Conservation (phyloP, 2,329 filamentous ascomycete genomes). For the Aspergillus brasiliensis region DNA sequence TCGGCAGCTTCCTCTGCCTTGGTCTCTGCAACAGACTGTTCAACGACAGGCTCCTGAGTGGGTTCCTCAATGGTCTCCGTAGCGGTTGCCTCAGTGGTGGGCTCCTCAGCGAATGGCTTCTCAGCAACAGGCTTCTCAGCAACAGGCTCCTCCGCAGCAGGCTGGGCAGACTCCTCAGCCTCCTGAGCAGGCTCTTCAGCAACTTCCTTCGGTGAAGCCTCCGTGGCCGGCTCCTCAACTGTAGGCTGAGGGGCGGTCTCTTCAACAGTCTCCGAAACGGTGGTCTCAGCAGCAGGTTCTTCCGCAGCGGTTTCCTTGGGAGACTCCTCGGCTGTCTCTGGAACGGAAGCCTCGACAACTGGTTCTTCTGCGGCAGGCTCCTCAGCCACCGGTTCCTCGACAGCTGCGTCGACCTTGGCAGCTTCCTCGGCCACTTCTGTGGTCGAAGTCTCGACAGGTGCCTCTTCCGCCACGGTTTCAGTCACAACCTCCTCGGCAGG, state of each 20-base stretch:
- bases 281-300: background rate
- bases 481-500: background rate
- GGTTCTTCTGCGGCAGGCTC: background rate
- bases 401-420: background rate
- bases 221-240: background rate
- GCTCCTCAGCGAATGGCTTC: too few relatives aligned
- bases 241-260: slow-evolving; percentile 3
- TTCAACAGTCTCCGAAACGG: slow-evolving; percentile 3
- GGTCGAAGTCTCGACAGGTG: background rate
- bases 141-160: slow-evolving; percentile 4
- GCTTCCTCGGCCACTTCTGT: slow-evolving; percentile 3
- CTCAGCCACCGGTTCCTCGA: slow-evolving; percentile 1
- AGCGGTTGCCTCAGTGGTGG: too few relatives aligned
- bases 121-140: background rate
- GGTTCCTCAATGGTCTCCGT: slow-evolving; percentile 7
- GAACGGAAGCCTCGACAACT: background rate
- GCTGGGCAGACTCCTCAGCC: background rate
- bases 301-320: background rate
- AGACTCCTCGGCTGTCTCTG: slow-evolving; percentile 8
- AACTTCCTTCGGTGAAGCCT: background rate
- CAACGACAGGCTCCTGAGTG: background rate
- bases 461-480: background rate
- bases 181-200: background rate
- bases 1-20: background rate
- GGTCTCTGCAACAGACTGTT: background rate